Evolutionary conservation across 2,329 filamentous ascomycete genomes (phyloP).

Genomic region (Fusarium decemcellulare): DNA sequence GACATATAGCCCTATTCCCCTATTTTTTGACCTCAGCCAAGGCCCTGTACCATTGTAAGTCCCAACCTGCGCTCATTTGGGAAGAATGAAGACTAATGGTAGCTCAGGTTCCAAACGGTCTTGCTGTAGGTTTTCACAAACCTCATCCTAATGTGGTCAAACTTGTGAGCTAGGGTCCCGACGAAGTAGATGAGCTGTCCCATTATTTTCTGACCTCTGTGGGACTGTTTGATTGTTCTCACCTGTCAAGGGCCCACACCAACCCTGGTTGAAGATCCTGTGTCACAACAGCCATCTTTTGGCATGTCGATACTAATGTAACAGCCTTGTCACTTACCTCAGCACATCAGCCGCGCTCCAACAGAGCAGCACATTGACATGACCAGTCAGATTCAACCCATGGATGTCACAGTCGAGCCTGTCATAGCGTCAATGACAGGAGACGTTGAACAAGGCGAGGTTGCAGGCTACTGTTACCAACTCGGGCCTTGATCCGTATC

Average conservation of each 20-base stretch:
- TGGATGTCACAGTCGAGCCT: constrained; percentile 12
- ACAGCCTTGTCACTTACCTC: constrained; percentile 16
- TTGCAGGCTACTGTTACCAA: constrained; percentile 10
- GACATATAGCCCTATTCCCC: no score
- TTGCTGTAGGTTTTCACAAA: no score
- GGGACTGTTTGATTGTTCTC: constrained; percentile 32
- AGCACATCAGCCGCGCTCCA: constrained; percentile 9
- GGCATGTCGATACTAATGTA: constrained; percentile 7
- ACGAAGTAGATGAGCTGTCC: no score
- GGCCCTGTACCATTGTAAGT: no score
- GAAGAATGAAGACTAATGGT: no score
- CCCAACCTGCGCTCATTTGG: no score
- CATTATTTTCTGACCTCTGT: constrained; percentile 5
- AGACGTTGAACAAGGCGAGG: not conserved
- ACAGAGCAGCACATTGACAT: constrained; percentile 5
- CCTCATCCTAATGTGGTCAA: no score
- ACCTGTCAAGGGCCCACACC: constrained; percentile 23
- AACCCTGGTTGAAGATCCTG: constrained; percentile 25
- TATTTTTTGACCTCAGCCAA: no score
- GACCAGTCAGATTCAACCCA: constrained; percentile 32
- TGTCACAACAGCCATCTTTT: not conserved
- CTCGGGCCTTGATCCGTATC: constrained; percentile 27
- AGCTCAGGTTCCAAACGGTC: no score
- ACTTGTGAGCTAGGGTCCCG: no score
- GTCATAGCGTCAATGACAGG: constrained; percentile 20